Percentiles rank a stretch among this genome's conserved stretches.
Evolutionary conservation across 129 eudicot species (phyloP).

Genomic region (Helianthus annuus): HanXRQr2.0-SUNRISE NC_035439.2:142408085-142408584

Average conservation of each 20-base stretch:
- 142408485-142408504: slow-evolving; percentile 26
- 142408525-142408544: slow-evolving; percentile 33
- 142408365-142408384: slow-evolving; percentile 18
- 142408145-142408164: slow-evolving; percentile 16
- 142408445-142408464: slow-evolving; percentile 28
- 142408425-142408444: not conserved
- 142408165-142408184: slow-evolving; percentile 19
- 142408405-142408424: slow-evolving; percentile 3
- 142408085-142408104: slow-evolving; percentile 29
- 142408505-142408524: slow-evolving; percentile 42
- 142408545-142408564: slow-evolving; percentile 33
- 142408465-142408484: slow-evolving; percentile 41
- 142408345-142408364: not conserved
- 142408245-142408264: slow-evolving; percentile 2
- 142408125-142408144: slow-evolving; percentile 24
- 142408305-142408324: slow-evolving; percentile 24
- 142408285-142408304: slow-evolving; percentile 10
- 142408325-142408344: slow-evolving; percentile 40
- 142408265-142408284: slow-evolving; percentile 10
- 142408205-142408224: slow-evolving; percentile 25
- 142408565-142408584: slow-evolving; percentile 25
- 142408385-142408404: slow-evolving; percentile 37
- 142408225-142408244: slow-evolving; percentile 15
- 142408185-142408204: slow-evolving; percentile 26
- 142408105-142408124: not conserved